Conservation (phyloP, 2,329 filamentous ascomycete species). For the Mycosphaerelloides madeirae region DNA sequence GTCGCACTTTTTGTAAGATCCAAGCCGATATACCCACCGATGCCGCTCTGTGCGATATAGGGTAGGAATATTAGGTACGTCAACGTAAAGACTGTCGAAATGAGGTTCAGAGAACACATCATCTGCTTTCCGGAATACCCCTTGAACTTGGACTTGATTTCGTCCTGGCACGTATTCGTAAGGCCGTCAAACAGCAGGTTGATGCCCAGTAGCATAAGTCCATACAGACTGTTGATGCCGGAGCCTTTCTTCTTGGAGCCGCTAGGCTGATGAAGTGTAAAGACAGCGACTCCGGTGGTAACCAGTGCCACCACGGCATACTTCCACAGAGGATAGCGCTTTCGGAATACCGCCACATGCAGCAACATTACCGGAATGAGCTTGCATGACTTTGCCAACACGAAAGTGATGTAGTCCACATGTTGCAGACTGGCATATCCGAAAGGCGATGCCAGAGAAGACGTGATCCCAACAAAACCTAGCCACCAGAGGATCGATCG, state of each 20-base stretch:
- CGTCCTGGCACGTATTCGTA: constrained; percentile 94
- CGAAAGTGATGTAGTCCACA: constrained; percentile 97
- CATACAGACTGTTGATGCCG: constrained; percentile 63
- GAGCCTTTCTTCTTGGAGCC: constrained; percentile 37
- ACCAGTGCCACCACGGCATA: constrained; percentile 90
- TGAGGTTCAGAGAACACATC: constrained; percentile 97
- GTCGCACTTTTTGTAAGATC: constrained; percentile 51
- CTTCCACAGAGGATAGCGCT: constrained; percentile 89
- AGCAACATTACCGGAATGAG: constrained; percentile 97
- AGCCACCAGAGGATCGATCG: constrained; percentile 70
- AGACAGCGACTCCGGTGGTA: constrained; percentile 86
- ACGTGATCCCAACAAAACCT: constrained; percentile 78
- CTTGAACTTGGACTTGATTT: constrained; percentile 74
- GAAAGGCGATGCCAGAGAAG: constrained; percentile 86
- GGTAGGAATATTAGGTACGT: constrained; percentile 74
- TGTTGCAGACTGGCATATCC: constrained; percentile 89
- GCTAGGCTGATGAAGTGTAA: constrained; percentile 70
- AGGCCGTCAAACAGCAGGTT: constrained; percentile 94
- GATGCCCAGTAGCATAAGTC: constrained; percentile 74
- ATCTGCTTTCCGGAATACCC: constrained; percentile 91
- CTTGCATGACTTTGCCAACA: constrained; percentile 97
- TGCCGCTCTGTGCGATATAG: constrained; percentile 61
- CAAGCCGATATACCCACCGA: constrained; percentile 42
- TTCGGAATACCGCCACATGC: constrained; percentile 85
- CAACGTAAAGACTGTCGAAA: constrained; percentile 72